Conservation (phyloP, 805 yeast genomes). For the Lachancea fermentati region DNA sequence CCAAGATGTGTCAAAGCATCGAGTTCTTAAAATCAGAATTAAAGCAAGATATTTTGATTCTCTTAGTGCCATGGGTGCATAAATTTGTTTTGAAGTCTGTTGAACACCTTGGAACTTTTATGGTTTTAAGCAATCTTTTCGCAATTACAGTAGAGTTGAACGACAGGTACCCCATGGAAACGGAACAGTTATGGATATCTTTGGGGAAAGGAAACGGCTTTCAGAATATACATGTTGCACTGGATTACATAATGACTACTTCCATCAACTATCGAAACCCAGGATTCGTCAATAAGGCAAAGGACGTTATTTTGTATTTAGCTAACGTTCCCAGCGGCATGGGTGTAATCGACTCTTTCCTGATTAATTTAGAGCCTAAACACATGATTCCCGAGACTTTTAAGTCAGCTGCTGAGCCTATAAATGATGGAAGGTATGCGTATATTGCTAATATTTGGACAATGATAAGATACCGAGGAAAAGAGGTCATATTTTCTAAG, state of each 20-base stretch:
- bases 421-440: constrained; percentile 45
- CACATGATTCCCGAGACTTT: constrained; percentile 78
- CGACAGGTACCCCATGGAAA: constrained; percentile 71
- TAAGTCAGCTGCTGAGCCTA: constrained; percentile 29
- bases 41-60: constrained; percentile 72
- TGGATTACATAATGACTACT: constrained; percentile 62
- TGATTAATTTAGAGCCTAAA: constrained; percentile 72
- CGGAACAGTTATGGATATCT: constrained; percentile 94
- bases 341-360: constrained; percentile 52
- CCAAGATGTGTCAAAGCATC: constrained; percentile 63
- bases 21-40: constrained; percentile 51
- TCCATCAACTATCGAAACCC: constrained; percentile 69
- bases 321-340: constrained; percentile 48
- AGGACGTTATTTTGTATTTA: constrained; percentile 76
- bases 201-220: constrained; percentile 69
- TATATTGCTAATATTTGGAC: constrained; percentile 70
- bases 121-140: constrained; percentile 76
- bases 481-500: constrained; percentile 74
- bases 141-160: constrained; percentile 80
- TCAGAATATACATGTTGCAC: constrained; percentile 63
- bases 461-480: constrained; percentile 47
- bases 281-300: constrained; percentile 66
- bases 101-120: constrained; percentile 43
- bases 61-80: constrained; percentile 90
- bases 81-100: constrained; percentile 57